A percentile compares a stretch with the other conserved stretches of the same genome.
phyloP scores from a whole-genome alignment of 2,329 filamentous ascomycete species.

The Epichloe bromicola region DNA sequence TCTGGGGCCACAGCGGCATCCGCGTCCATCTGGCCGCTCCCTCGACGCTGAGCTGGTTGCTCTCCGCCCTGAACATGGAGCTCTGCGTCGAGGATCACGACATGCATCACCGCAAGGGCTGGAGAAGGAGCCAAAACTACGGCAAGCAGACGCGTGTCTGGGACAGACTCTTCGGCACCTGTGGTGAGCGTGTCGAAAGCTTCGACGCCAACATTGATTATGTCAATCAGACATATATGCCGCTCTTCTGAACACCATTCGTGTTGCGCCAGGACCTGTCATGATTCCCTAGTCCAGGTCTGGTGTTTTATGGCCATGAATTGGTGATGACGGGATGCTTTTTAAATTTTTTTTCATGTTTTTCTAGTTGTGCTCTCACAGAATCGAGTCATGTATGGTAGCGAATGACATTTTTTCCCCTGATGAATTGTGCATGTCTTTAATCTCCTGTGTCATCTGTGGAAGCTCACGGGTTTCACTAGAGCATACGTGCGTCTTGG shows the following conservation, averaged over 20 bases:
- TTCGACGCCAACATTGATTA: constrained; percentile 19
- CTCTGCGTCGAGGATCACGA: constrained; percentile 29
- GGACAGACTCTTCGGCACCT: constrained; percentile 24
- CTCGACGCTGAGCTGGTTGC: constrained; percentile 18
- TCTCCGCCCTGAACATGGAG: constrained; percentile 20
- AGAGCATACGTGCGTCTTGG: too few relatives aligned
- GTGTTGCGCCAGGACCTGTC: too few relatives aligned
- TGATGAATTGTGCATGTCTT: too few relatives aligned
- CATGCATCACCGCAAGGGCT: constrained; percentile 24
- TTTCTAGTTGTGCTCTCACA: too few relatives aligned
- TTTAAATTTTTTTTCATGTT: too few relatives aligned
- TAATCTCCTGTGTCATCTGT: too few relatives aligned
- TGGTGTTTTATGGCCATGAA: too few relatives aligned
- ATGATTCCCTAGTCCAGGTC: too few relatives aligned
- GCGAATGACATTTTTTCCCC: too few relatives aligned
- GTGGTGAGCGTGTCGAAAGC: constrained; percentile 22
- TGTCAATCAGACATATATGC: constrained; percentile 14
- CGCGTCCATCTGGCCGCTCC: constrained; percentile 22
- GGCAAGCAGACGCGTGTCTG: constrained; percentile 15
- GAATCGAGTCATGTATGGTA: too few relatives aligned
- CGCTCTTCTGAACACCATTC: constrained; percentile 10
- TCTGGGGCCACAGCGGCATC: constrained; percentile 26
- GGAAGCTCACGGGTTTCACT: too few relatives aligned
- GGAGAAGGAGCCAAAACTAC: constrained; percentile 21
- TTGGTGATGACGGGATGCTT: too few relatives aligned